phyloP scores from a whole-genome alignment of 1,284 basidiomycete genomes.

The Termitomyces sp. region DNA sequence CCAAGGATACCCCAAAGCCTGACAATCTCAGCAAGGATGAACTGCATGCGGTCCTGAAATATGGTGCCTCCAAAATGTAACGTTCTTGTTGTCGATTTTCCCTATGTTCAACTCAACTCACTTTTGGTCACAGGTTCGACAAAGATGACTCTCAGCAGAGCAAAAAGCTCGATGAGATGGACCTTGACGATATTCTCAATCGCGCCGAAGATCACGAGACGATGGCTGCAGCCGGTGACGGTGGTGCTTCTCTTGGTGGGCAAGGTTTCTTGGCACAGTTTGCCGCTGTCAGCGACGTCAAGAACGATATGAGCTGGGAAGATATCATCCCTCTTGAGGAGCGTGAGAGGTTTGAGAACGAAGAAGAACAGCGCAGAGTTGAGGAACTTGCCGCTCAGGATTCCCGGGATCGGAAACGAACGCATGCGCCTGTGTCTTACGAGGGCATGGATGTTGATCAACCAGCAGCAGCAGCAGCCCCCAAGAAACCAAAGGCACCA shows the following conservation, averaged over 20 bases:
- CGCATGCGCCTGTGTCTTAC: conserved; percentile 83
- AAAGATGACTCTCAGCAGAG: conserved; percentile 91
- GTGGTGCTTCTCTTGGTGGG: conserved; percentile 86
- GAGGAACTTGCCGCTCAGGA: conserved; percentile 66
- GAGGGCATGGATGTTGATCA: conserved; percentile 90
- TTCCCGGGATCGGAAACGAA: conserved; percentile 73
- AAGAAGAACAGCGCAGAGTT: conserved; percentile 71
- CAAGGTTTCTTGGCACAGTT: conserved; percentile 96
- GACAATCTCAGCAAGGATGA: conserved; percentile 97
- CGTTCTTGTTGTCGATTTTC: neutral
- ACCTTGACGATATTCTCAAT: conserved; percentile 96
- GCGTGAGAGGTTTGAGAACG: conserved; percentile 80
- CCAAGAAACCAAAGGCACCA: conserved; percentile 69
- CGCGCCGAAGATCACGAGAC: conserved; percentile 98
- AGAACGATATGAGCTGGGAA: conserved; percentile 98
- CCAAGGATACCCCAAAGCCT: conserved; percentile 72
- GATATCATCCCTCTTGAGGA: conserved; percentile 97
- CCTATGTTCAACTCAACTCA: conserved; percentile 13
- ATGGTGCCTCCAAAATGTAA: conserved; percentile 96
- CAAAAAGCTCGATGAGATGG: conserved; percentile 98
- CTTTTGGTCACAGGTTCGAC: conserved; percentile 69
- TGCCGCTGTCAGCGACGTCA: conserved; percentile 95
- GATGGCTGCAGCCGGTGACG: conserved; percentile 72
- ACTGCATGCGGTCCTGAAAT: conserved; percentile 97
- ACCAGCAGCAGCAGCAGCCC: conserved; percentile 48